phyloP scores from a whole-genome alignment of 176 grass and related monocot genomes.

The Guadua angustifolia region DNA sequence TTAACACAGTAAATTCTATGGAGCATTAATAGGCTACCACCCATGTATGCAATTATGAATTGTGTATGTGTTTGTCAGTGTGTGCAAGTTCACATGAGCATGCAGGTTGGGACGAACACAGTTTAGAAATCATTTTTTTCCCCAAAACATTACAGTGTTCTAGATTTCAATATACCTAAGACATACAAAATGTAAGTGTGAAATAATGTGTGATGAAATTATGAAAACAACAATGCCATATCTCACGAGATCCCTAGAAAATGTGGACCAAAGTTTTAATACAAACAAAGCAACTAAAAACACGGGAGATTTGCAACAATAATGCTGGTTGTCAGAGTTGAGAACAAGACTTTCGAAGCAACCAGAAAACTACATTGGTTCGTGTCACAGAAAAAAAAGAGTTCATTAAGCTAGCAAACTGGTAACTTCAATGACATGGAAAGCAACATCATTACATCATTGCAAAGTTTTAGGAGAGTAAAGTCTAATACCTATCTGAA shows the following conservation, averaged over 20 bases:
- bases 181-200: slow-evolving; percentile 9
- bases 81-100: background rate
- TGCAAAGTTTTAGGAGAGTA: slow-evolving; percentile 1
- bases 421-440: background rate
- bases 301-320: background rate
- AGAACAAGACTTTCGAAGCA: background rate
- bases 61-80: background rate
- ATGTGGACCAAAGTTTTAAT: background rate
- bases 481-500: slow-evolving; percentile 50
- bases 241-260: background rate
- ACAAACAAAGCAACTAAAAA: background rate
- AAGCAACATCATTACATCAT: slow-evolving; percentile 35
- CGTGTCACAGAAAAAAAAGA: background rate
- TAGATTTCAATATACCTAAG: background rate
- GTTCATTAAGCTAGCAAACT: slow-evolving; percentile 4
- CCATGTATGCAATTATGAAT: background rate
- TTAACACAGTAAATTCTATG: background rate
- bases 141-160: background rate
- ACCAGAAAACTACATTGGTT: slow-evolving; percentile 18
- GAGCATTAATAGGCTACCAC: background rate
- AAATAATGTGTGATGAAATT: background rate
- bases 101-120: background rate
- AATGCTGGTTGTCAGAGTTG: background rate
- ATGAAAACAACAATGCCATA: background rate
- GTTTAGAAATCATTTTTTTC: background rate